These are phyloP conservation scores for Umbelopsis sp. DNA, from an alignment of 192 early-diverging fungal species.

Conservation along the genomic window DNA sequence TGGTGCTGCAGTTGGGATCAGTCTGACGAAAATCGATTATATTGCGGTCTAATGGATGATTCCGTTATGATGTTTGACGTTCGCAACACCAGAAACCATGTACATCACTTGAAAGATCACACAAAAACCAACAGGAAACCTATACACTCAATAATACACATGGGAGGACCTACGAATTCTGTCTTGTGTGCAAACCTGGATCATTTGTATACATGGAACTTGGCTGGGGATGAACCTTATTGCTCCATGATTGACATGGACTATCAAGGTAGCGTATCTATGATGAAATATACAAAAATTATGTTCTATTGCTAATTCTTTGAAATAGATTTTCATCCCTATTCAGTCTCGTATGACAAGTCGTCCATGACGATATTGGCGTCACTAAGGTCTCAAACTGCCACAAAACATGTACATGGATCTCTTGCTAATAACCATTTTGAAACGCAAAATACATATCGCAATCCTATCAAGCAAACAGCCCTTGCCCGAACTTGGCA, in stretches of 20 bases:
- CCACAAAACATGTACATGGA: conserved; percentile 1
- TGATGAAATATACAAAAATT: neutral
- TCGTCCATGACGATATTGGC: conserved; percentile 1
- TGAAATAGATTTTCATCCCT: neutral
- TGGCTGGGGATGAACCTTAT: neutral
- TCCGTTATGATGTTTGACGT: conserved; percentile 27
- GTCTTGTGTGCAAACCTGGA: conserved; percentile 8
- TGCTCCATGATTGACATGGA: conserved; percentile 7
- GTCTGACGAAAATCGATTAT: conserved; percentile 19
- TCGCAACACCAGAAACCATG: conserved; percentile 23
- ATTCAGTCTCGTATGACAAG: conserved; percentile 8
- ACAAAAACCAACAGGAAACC: neutral
- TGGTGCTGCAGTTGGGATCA: conserved; percentile 31
- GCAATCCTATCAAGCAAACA: neutral
- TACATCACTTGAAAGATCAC: conserved; percentile 5
- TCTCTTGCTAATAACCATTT: neutral
- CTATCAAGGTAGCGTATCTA: neutral
- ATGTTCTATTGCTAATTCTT: neutral
- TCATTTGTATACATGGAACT: neutral
- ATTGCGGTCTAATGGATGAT: conserved; percentile 30
- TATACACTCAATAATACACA: conserved; percentile 4
- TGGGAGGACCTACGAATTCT: neutral
- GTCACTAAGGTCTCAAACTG: neutral
- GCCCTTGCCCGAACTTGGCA: conserved; percentile 19
- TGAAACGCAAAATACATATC: conserved; percentile 1